Base-by-base conservation (phyloP, 768 basidiomycete species). In the Boletus huronensis region DNA sequence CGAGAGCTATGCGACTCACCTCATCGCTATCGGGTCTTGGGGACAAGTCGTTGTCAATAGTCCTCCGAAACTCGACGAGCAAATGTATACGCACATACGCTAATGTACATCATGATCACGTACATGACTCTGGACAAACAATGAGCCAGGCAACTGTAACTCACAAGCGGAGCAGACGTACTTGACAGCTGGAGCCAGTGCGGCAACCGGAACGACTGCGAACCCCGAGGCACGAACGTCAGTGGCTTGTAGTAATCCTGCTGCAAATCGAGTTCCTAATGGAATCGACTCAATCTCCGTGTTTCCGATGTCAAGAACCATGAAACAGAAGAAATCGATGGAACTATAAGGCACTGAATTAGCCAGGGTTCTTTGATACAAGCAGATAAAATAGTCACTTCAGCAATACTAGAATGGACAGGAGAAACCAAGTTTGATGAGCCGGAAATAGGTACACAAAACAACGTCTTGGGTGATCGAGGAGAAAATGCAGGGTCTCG, bases 41-140 rank as follows among this genome's bases (percentile, higher is more conserved):
- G 31, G 17, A n/a, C 14, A 52, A 47, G 9, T 54, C 23, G 8
- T 31, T 29, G 50, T 57, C 51, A 63, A 44, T 31, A 34, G 21
- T 23, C 29, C 17, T 28, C 38, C 35, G 29, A 31, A 13, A 47
- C 7, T 31, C 17, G 32, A 49, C 39, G 13, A 39, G 32, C 29
- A 53, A 57, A 28, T 52, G 35, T 46, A 62, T 48, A 80, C 85
- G 73, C 62, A 90, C 89, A 88, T 57, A 88, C 80, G 62, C 84
- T 85, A 62, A 92, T 83, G 64, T 90, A 93, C 94, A 96, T 98
- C 94, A 94, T 96, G 63, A 94, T 78, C 3, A 91, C 84, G 66
- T 88, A 95, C 39, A 95, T 70, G 0, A 95, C 89, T 67, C 89
- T 92, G 61, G 25, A 2, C 42, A 21, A 50, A 21, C 25, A 11